These are phyloP conservation scores for Dendrobium catenatum DNA, from an alignment of 106 monocot species.

Conservation along the genomic window DNA sequence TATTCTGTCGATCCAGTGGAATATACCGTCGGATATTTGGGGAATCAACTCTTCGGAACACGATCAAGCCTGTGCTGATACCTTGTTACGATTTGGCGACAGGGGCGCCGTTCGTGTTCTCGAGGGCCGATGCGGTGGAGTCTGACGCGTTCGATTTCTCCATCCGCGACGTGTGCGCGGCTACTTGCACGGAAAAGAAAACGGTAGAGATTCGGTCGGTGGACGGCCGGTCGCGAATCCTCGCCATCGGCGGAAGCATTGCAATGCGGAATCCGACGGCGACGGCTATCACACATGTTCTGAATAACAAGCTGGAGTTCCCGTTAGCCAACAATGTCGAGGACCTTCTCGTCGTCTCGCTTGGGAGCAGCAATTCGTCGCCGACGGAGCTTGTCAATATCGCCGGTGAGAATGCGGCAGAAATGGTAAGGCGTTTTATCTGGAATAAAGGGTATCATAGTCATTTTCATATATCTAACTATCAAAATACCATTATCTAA, in stretches of 20 bases:
- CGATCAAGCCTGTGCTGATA: constrained; percentile 64
- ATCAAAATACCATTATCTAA: too few relatives aligned
- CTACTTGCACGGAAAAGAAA: constrained; percentile 37
- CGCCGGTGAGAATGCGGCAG: constrained; percentile 20
- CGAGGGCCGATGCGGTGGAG: constrained; percentile 79
- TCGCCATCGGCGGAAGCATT: constrained; percentile 32
- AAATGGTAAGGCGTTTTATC: constrained; percentile 23
- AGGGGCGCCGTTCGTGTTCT: constrained; percentile 74
- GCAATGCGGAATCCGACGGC: constrained; percentile 58
- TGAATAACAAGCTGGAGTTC: constrained; percentile 70
- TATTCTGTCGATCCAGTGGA: constrained; percentile 5
- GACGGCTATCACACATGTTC: constrained; percentile 61
- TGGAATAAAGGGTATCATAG: too few relatives aligned
- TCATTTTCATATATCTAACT: too few relatives aligned
- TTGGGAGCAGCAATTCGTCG: constrained; percentile 34
- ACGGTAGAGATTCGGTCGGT: constrained; percentile 14
- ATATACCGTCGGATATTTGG: constrained; percentile 37
- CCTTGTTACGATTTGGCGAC: constrained; percentile 80
- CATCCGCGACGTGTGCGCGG: constrained; percentile 64
- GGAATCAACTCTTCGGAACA: constrained; percentile 57
- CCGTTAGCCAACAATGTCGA: constrained; percentile 41
- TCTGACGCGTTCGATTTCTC: constrained; percentile 62
- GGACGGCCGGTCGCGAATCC: constrained; percentile 22
- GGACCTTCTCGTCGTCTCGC: constrained; percentile 51
- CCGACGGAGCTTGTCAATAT: constrained; percentile 19